Conservation (phyloP, 2,329 filamentous ascomycete species). For the Laburnicola sp. region DNA sequence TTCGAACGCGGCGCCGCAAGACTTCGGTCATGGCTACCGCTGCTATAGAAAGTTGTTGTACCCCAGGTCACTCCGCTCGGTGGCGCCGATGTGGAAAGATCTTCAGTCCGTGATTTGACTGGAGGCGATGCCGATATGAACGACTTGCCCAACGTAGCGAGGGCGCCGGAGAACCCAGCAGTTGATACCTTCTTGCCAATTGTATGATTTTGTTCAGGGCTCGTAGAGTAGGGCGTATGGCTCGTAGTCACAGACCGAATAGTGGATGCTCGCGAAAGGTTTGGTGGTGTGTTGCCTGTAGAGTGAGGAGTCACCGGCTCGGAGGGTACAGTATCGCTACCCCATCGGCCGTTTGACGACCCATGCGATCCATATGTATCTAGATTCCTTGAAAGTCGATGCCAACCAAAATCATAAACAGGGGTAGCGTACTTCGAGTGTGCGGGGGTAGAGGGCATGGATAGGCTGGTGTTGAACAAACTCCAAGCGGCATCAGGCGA, state of each 20-base stretch:
- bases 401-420: conserved; percentile 36
- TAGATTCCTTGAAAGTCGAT: conserved; percentile 32
- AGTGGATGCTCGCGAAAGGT: conserved; percentile 46
- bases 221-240: conserved; percentile 49
- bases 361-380: conserved; percentile 53
- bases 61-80: conserved; percentile 53
- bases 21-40: conserved; percentile 35
- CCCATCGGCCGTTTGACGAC: conserved; percentile 57
- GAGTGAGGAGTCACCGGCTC: conserved; percentile 57
- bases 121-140: conserved; percentile 47
- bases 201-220: conserved; percentile 45
- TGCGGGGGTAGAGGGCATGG: conserved; percentile 37
- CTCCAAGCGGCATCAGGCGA: conserved; percentile 50
- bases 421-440: conserved; percentile 38
- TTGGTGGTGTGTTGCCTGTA: conserved; percentile 57
- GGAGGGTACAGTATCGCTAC: conserved; percentile 44
- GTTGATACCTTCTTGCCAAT: conserved; percentile 39
- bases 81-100: conserved; percentile 48
- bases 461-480: conserved; percentile 45
- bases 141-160: conserved; percentile 46
- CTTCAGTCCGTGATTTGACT: conserved; percentile 40
- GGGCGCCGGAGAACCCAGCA: conserved; percentile 45
- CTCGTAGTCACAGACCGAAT: conserved; percentile 41
- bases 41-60: conserved; percentile 47
- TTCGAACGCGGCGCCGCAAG: conserved; percentile 36